A percentile compares a stretch with the other conserved stretches of the same genome.
These are phyloP conservation scores for Scheffersomyces amazonensis DNA, from an alignment of 805 yeast species.

Conservation along the genomic window DNA sequence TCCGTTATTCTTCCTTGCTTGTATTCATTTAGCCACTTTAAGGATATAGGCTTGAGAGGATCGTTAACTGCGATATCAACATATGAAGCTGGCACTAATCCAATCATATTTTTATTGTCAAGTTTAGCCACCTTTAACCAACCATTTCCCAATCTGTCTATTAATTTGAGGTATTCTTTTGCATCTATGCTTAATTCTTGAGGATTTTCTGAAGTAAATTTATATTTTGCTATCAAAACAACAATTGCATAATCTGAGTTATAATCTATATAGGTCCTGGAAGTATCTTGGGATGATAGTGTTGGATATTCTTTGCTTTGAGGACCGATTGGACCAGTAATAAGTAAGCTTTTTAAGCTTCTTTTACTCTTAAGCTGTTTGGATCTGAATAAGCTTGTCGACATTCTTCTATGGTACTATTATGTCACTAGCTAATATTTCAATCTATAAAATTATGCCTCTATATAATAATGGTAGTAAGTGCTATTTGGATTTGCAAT, in stretches of 20 bases:
- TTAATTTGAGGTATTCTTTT: slow-evolving; percentile 27
- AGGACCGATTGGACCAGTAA: slow-evolving; percentile 20
- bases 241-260: slow-evolving; percentile 12
- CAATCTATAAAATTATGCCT: no score
- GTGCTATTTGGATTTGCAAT: no score
- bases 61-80: slow-evolving; percentile 40
- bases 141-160: slow-evolving; percentile 38
- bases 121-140: slow-evolving; percentile 34
- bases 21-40: slow-evolving; percentile 27
- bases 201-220: slow-evolving; percentile 23
- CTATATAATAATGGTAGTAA: no score
- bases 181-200: slow-evolving; percentile 25
- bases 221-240: slow-evolving; percentile 28
- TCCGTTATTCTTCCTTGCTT: neutral
- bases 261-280: neutral
- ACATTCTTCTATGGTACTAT: slow-evolving; percentile 18
- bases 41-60: slow-evolving; percentile 25
- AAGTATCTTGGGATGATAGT: neutral
- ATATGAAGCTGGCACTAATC: slow-evolving; percentile 38
- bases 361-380: slow-evolving; percentile 20
- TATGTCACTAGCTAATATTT: no score
- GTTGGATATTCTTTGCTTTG: slow-evolving; percentile 1
- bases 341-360: slow-evolving; percentile 22
- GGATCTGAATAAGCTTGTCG: slow-evolving; percentile 21
- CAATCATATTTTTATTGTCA: slow-evolving; percentile 17